Conservation (phyloP, 768 basidiomycete genomes). For the Tulasnella sp. region DNA sequence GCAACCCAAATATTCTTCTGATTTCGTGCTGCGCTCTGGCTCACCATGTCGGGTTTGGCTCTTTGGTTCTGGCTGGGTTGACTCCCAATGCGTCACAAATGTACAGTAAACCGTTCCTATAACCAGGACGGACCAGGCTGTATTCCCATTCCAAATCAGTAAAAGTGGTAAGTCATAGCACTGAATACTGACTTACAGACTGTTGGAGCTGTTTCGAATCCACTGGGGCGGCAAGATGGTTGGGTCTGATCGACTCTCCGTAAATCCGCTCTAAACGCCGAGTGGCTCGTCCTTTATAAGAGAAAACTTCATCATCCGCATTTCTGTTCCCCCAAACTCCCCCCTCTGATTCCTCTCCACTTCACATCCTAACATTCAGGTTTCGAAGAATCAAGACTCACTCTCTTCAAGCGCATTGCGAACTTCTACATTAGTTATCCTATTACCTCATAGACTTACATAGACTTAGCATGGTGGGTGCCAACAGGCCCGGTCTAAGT, state of each 20-base stretch:
- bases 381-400: not conserved
- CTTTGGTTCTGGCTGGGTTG: not conserved
- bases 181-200: not conserved
- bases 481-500: not conserved
- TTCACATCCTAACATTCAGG: not conserved
- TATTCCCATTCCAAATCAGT: not conserved
- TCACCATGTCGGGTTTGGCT: not conserved
- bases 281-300: not conserved
- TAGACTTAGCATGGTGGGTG: slow-evolving; percentile 16
- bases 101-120: not conserved
- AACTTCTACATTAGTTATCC: not conserved
- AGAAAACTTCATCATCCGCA: not conserved
- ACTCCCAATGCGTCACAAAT: not conserved
- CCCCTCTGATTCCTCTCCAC: not conserved
- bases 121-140: not conserved
- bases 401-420: not conserved
- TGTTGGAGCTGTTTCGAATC: not conserved
- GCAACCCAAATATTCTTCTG: slow-evolving; percentile 86
- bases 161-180: not conserved
- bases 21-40: slow-evolving; percentile 3
- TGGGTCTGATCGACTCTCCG: not conserved
- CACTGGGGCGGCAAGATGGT: not conserved
- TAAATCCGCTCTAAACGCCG: not conserved
- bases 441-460: slow-evolving; percentile 9
- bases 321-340: not conserved